Evolutionary conservation across 2,329 filamentous ascomycete species (phyloP).

Genomic region (Neofusicoccum cordaticola): DNA sequence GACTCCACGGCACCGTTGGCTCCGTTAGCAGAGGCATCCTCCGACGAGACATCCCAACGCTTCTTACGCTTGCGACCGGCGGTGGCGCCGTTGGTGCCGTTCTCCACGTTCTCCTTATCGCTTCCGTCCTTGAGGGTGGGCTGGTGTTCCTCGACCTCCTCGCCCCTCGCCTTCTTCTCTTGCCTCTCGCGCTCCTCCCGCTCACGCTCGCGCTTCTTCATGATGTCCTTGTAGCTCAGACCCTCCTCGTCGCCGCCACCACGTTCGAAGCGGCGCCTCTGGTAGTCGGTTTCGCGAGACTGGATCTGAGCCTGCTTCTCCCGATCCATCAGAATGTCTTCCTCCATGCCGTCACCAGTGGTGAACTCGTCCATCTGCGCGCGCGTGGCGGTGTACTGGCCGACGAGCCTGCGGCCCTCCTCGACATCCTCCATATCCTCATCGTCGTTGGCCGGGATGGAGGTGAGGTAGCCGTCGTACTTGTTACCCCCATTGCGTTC

Average conservation of each 20-base stretch:
- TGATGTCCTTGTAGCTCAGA: constrained; percentile 81
- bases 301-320: constrained; percentile 89
- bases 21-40: constrained; percentile 51
- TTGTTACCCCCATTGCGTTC: constrained; percentile 74
- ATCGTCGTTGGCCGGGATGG: constrained; percentile 75
- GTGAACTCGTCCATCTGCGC: constrained; percentile 94
- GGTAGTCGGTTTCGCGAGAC: constrained; percentile 94
- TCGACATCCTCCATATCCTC: constrained; percentile 76
- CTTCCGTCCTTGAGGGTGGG: constrained; percentile 69
- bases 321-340: constrained; percentile 79
- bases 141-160: constrained; percentile 64
- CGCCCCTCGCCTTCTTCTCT: constrained; percentile 64
- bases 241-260: constrained; percentile 72
- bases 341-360: constrained; percentile 84
- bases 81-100: constrained; percentile 63
- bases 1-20: constrained; percentile 25
- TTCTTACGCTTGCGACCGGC: constrained; percentile 75
- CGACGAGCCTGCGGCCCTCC: constrained; percentile 72
- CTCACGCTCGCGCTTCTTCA: constrained; percentile 87
- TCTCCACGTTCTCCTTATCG: constrained; percentile 60
- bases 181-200: constrained; percentile 80
- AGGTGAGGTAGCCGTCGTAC: constrained; percentile 87
- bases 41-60: constrained; percentile 82
- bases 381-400: constrained; percentile 91
- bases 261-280: constrained; percentile 90